Evolutionary conservation across 805 yeast species (phyloP), one percentile per base, ranked within the genome.

Genomic region (Candida sanyiensis): DNA sequence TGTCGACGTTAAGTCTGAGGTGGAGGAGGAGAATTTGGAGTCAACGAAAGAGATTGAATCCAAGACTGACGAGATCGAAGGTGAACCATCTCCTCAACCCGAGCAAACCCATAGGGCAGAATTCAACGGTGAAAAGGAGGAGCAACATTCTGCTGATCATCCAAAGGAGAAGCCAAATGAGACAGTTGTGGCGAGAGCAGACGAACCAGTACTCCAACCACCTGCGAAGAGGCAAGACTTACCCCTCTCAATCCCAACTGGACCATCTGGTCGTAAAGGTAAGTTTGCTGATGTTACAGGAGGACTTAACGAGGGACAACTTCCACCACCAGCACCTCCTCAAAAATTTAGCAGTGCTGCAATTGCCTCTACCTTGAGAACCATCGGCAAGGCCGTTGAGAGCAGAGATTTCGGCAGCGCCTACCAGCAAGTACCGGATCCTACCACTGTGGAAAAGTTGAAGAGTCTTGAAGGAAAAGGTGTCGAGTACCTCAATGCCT

Each of bases 241-340:
- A 10, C 12, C 23, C 4, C 4, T 31, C 17, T 10, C 34, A 20
- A 31, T 31, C 11, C 42, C 42, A 28, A 34, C 37, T 28, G 42
- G 42, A 13, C 42, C 42, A 16, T 22, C 30, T 17, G 21, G 17
- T 23, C 11, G 35, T 13, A 42, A 22, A 36, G 18, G 27, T 13
- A 25, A 24, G 19, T 42, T 39, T 20, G 15, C 20, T 13, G 38
- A 42, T 28, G 45, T 38, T 17, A 42, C 39, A 15, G 39, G 37
- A 9, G 19, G 20, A 17, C 6, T 32, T 17, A 21, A 22, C 21
- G 18, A 10, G 21, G 15, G 15, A 12, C 20, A 9, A 7, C 37
- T 19, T 22, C n/a, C 12, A 19, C 21, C 12, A 29, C 21, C 9
- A 17, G 33, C n/a, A 11, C 33, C 7, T 33, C 23, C 7, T 13